These are phyloP conservation scores for Pseudogymnoascus sp. DNA, from an alignment of 2,329 filamentous ascomycete species.

Conservation along the genomic window DNA sequence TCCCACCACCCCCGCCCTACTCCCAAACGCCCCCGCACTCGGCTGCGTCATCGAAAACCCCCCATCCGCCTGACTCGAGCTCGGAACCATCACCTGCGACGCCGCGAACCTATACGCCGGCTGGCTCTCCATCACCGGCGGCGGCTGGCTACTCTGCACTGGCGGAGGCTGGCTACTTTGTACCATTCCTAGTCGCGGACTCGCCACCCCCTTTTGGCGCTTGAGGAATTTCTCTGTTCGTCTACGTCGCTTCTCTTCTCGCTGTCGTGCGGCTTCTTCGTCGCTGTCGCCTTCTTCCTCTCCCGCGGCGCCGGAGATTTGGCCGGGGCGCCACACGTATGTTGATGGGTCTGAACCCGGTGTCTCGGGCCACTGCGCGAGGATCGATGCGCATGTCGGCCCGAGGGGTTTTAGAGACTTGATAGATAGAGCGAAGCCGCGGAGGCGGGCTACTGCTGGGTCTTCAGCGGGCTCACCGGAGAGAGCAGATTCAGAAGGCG, in stretches of 20 bases:
- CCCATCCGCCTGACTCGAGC: constrained; percentile 17
- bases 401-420: constrained; percentile 22
- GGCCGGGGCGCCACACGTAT: constrained; percentile 25
- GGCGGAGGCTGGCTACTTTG: neutral
- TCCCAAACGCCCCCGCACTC: constrained; percentile 39
- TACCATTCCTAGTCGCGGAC: neutral
- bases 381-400: constrained; percentile 21
- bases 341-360: constrained; percentile 28
- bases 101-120: neutral
- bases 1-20: constrained; percentile 27
- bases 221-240: constrained; percentile 24
- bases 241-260: constrained; percentile 22
- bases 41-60: constrained; percentile 37
- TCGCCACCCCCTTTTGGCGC: constrained; percentile 18
- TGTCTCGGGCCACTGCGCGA: constrained; percentile 30
- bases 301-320: constrained; percentile 12
- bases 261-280: constrained; percentile 13
- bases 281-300: constrained; percentile 17
- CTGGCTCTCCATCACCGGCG: neutral
- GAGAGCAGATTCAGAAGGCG: constrained; percentile 23
- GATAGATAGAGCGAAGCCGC: constrained; percentile 28
- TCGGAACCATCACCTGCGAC: neutral
- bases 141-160: neutral
- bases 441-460: constrained; percentile 27
- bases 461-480: constrained; percentile 23